Conservation (phyloP, 164 flowering plant species). For the Euptelea pleiosperma region DNA sequence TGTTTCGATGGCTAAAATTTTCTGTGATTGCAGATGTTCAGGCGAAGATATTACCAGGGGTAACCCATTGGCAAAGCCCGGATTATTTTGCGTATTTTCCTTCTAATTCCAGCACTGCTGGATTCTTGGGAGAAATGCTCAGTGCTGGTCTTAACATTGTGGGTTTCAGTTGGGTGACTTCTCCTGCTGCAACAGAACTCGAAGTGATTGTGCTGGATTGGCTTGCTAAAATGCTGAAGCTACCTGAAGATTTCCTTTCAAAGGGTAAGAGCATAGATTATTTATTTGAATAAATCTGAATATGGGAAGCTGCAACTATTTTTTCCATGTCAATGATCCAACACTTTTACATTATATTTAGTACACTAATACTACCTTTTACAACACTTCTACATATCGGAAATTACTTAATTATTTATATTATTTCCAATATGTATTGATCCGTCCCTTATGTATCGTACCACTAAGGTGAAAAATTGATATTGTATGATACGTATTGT, state of each 20-base stretch:
- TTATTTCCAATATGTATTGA: no score
- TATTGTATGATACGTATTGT: no score
- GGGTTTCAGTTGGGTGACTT: constrained; percentile 94
- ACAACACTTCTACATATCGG: no score
- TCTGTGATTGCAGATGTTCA: constrained; percentile 58
- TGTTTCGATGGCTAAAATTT: constrained; percentile 1
- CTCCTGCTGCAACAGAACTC: constrained; percentile 97
- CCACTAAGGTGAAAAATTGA: no score
- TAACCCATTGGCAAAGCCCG: constrained; percentile 99
- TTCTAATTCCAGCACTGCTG: constrained; percentile 83
- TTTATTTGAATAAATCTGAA: neutral
- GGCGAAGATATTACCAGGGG: constrained; percentile 79
- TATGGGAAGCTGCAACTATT: neutral
- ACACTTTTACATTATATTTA: no score
- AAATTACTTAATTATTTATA: no score
- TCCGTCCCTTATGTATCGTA: no score
- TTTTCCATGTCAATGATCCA: no score
- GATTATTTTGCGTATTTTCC: constrained; percentile 89
- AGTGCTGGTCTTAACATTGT: constrained; percentile 88
- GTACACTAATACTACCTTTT: no score
- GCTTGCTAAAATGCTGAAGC: constrained; percentile 82
- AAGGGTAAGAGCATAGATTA: constrained; percentile 32
- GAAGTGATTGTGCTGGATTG: constrained; percentile 93
- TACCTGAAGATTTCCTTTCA: constrained; percentile 81
- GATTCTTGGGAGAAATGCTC: constrained; percentile 96